Evolutionary conservation across 2,329 filamentous ascomycete species (phyloP), one percentile per base, ranked within the genome.

Genomic region (Alternaria viburni): DNA sequence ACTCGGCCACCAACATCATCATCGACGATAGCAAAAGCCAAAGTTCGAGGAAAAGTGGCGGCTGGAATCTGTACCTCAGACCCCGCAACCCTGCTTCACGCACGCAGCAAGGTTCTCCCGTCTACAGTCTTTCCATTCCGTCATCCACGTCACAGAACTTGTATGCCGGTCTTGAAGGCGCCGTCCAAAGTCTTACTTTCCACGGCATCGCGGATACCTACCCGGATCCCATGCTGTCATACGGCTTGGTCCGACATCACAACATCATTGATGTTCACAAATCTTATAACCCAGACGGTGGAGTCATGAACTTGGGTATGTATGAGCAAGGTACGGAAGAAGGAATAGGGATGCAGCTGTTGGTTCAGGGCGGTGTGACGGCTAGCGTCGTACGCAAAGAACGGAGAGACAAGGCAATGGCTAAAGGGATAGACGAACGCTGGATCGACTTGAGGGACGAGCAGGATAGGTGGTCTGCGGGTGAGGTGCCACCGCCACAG

Each of bases 41-140:
- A 1, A 21, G 30, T n/a, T 23, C 55, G 0, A 63, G 67, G 6
- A 55, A 66, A 8, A 65, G 65, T 15, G 74, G 73, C n/a, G 78
- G 77, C 28, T 85, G 83, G 81, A 85, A 84, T 45, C 68, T 84
- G 13, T 85, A 82, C 65, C 77, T 85, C n/a, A 80, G 77, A 49
- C 79, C 82, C 1, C 74, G 76, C 7, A 69, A 69, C 32, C 58
- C 64, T 25, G 69, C 67, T 12, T 67, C 61, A 15, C 67, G 58
- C 3, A 54, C 55, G 36, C 68, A 63, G 30, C 25, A 26, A 45
- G 64, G 82, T 54, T 83, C 81, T 2, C 81, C 83, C 3, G 77
- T 86, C 10, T 86, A 86, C 72, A 81, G 80, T 9, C 77, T 86
- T 8, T 83, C 83, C 0, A 80, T 82, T 0, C 80, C 84, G 0